phyloP scores from a whole-genome alignment of 441 rosid species.

The Pelargonium cotyledonis region DNA sequence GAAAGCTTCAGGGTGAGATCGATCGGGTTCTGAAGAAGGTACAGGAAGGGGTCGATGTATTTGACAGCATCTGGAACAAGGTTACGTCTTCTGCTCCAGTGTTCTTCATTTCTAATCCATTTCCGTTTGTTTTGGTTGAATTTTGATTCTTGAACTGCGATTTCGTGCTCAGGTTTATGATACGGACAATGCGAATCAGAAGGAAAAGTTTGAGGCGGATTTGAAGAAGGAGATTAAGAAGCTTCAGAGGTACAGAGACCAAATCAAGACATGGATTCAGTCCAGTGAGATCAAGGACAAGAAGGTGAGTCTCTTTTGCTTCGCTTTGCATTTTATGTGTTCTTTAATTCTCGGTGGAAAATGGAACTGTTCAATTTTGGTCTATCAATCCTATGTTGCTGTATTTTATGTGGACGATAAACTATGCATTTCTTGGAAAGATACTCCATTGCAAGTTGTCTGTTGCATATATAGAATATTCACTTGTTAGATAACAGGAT shows the following conservation, averaged over 20 bases:
- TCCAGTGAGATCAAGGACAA: conserved; percentile 99
- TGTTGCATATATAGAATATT: too few species aligned
- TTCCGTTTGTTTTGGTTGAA: neutral
- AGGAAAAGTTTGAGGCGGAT: conserved; percentile 98
- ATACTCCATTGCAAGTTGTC: too few species aligned
- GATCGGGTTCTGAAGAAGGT: conserved; percentile 98
- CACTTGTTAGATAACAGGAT: too few species aligned
- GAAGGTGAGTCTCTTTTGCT: conserved; percentile 45
- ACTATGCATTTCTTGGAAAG: too few species aligned
- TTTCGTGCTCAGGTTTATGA: conserved; percentile 71
- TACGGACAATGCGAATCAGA: conserved; percentile 95
- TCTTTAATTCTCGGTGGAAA: too few species aligned
- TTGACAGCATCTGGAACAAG: conserved; percentile 99
- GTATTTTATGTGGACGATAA: too few species aligned
- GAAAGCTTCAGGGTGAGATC: conserved; percentile 97
- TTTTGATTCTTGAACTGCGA: neutral
- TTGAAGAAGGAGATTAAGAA: conserved; percentile 99
- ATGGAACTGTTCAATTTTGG: too few species aligned
- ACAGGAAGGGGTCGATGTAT: conserved; percentile 95
- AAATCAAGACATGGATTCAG: conserved; percentile 99
- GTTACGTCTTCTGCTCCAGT: conserved; percentile 16
- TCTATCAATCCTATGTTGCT: too few species aligned
- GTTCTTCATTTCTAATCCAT: too few species aligned
- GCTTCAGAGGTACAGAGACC: conserved; percentile 96
- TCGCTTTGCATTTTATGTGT: neutral